Percentiles rank a stretch among this genome's conserved stretches.
Conservation (phyloP, 257 asterid species). For the Apocynum venetum region DNA sequence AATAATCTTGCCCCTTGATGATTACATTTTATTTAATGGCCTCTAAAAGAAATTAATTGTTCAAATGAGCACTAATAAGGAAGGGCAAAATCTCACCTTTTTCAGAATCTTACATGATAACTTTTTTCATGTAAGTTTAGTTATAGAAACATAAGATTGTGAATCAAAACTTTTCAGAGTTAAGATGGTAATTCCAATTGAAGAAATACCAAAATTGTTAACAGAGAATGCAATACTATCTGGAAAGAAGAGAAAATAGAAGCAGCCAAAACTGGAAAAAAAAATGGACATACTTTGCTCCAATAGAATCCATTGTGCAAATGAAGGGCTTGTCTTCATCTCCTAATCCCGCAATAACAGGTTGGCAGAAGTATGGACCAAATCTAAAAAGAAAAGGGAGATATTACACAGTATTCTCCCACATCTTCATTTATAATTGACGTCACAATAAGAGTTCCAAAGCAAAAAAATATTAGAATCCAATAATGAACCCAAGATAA, state of each 20-base stretch:
- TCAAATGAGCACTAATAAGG: too few species aligned
- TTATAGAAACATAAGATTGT: neutral
- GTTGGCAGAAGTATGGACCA: constrained; percentile 97
- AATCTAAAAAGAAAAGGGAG: constrained; percentile 37
- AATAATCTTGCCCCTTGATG: neutral
- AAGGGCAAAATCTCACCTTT: too few species aligned
- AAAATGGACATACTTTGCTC: constrained; percentile 68
- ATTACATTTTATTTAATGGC: too few species aligned
- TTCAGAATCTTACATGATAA: too few species aligned
- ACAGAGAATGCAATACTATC: neutral
- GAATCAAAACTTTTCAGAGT: neutral
- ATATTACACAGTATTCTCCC: too few species aligned
- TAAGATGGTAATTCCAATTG: neutral
- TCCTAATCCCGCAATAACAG: constrained; percentile 96
- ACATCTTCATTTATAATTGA: neutral
- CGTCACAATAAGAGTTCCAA: too few species aligned
- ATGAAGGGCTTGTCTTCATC: constrained; percentile 89
- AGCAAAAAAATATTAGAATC: neutral
- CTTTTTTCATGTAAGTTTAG: neutral
- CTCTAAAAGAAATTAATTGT: too few species aligned
- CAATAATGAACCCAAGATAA: neutral
- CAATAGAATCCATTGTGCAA: constrained; percentile 97
- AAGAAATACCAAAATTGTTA: neutral
- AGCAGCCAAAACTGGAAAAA: neutral
- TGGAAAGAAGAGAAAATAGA: neutral